Evolutionary conservation across 2,329 filamentous ascomycete genomes (phyloP).

Genomic region (Clonostachys solani): DNA sequence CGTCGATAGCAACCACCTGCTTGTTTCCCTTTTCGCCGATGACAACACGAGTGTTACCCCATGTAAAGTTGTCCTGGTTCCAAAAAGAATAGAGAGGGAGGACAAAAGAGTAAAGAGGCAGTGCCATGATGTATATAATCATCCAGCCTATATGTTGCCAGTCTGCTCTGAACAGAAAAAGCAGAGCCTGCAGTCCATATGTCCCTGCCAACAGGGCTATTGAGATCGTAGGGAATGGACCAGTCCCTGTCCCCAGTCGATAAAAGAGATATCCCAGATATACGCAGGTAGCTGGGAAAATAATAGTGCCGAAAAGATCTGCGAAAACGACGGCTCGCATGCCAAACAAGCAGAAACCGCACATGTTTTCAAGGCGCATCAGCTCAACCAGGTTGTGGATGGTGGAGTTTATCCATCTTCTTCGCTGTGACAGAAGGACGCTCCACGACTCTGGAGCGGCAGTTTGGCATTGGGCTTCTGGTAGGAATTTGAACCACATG

Average conservation of each 20-base stretch:
- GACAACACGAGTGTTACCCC: slow-evolving; percentile 98
- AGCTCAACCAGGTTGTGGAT: slow-evolving; percentile 94
- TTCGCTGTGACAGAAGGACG: slow-evolving; percentile 92
- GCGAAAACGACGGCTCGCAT: slow-evolving; percentile 97
- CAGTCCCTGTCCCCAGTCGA: slow-evolving; percentile 60
- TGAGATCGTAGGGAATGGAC: slow-evolving; percentile 81
- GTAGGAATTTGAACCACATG: slow-evolving; percentile 95
- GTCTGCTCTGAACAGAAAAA: slow-evolving; percentile 94
- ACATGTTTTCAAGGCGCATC: slow-evolving; percentile 86
- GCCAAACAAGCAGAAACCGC: slow-evolving; percentile 97
- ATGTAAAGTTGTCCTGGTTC: slow-evolving; percentile 98
- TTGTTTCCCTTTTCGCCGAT: slow-evolving; percentile 91
- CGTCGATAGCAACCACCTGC: slow-evolving; percentile 81
- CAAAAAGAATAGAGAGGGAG: slow-evolving; percentile 98
- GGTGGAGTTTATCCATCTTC: slow-evolving; percentile 99
- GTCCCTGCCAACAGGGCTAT: slow-evolving; percentile 85
- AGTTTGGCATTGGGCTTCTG: slow-evolving; percentile 88
- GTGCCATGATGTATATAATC: slow-evolving; percentile 94
- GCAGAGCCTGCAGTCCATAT: slow-evolving; percentile 91
- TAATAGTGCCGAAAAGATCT: slow-evolving; percentile 88
- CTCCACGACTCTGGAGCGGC: slow-evolving; percentile 93
- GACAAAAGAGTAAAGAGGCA: slow-evolving; percentile 87
- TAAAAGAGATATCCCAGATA: slow-evolving; percentile 91
- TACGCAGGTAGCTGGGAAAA: slow-evolving; percentile 81
- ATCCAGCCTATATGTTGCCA: slow-evolving; percentile 99